Base-by-base conservation (phyloP, 768 basidiomycete genomes). In the Leucocoprinus birnbaumii region DNA sequence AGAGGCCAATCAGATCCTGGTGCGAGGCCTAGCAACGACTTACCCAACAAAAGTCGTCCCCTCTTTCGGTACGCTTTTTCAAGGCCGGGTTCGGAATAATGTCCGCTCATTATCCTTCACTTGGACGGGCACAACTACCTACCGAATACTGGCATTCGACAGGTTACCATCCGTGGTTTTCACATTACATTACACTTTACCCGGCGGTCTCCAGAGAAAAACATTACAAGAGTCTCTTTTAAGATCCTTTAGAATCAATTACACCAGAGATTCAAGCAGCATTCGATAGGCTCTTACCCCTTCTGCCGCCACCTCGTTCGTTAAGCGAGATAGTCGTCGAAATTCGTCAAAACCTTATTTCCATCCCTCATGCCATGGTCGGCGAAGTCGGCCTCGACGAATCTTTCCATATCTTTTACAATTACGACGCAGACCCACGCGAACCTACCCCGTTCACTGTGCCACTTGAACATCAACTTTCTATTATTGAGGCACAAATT, bases 121-220 rank as follows among this genome's bases (percentile, higher is more conserved):
- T 26, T 19, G 45, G 53, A 46, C 57, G 34, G 52, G 48, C 49
- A 11, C 31, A 31, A 31, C 51, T 27, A 11, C 31, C 27, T 25
- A n/a, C n/a, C n/a, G n/a, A n/a, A n/a, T n/a, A n/a, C n/a, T n/a
- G n/a, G n/a, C n/a, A n/a, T n/a, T n/a, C n/a, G n/a, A n/a, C 63
- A 94, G 91, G 95, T 43, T 86, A 93, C 63, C 96, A 98, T 66
- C 96, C 96, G 1, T 98, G 95, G 96, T 95, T 91, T 70, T 79
- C n/a, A n/a, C n/a, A 97, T 68, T 78, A 78, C 59, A 91, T 97
- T 62, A 80, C 87, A 25, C 62, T 80, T 50, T 66, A 61, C 46
- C 63, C 68, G 13, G 59, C 40, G 9, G 56, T 67, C 25, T 74
- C 80, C 19, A 94, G 87, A 65, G 80, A 83, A 59, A 73, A 76